A percentile compares a stretch with the other conserved stretches of the same genome.
phyloP scores from a whole-genome alignment of 495 filamentous ascomycete genomes.

The Aspergillus sparsus region DNA sequence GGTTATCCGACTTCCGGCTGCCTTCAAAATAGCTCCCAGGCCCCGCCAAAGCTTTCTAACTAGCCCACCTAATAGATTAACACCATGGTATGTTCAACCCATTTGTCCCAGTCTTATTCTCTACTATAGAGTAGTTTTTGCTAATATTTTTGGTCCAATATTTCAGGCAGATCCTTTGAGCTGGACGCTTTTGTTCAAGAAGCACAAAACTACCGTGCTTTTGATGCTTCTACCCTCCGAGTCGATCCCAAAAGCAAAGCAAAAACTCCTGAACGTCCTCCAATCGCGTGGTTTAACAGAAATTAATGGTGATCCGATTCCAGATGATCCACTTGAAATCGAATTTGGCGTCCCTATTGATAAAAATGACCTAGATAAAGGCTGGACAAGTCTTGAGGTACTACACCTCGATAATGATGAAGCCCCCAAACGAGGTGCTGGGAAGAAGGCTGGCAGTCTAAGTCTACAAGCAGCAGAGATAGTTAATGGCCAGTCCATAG shows the following conservation, averaged over 20 bases:
- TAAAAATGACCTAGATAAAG: constrained; percentile 54
- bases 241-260: constrained; percentile 60
- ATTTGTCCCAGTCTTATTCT: neutral
- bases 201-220: constrained; percentile 75
- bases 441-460: constrained; percentile 41
- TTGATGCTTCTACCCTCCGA: constrained; percentile 65
- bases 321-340: constrained; percentile 49
- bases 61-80: constrained; percentile 6
- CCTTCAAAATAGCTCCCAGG: constrained; percentile 17
- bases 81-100: constrained; percentile 23
- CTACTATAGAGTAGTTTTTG: neutral
- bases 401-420: constrained; percentile 42
- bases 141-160: constrained; percentile 21
- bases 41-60: constrained; percentile 23
- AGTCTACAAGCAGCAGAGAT: constrained; percentile 53
- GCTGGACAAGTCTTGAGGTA: constrained; percentile 55
- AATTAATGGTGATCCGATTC: constrained; percentile 50
- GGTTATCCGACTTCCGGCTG: constrained; percentile 20
- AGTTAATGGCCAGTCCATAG: constrained; percentile 60
- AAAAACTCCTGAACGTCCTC: constrained; percentile 61
- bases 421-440: constrained; percentile 41
- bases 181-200: constrained; percentile 75
- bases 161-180: constrained; percentile 40
- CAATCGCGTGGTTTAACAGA: constrained; percentile 42
- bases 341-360: constrained; percentile 57